A percentile compares a stretch with the other conserved stretches of the same genome.
phyloP scores from a whole-genome alignment of 371 early-diverging fungal genomes.

The Haplosporangium sp. region DNA sequence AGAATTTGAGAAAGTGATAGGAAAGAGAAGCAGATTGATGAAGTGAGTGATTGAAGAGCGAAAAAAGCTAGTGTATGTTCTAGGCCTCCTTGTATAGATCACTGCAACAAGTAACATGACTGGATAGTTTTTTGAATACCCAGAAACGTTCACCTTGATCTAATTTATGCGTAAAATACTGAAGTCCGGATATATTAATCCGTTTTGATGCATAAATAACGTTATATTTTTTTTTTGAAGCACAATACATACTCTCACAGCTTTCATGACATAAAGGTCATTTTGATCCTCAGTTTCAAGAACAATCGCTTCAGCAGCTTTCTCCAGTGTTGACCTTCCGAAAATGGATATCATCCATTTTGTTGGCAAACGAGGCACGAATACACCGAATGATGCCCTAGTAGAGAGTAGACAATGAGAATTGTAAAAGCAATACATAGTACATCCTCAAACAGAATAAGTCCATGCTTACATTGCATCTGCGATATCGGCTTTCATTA shows the following conservation, averaged over 20 bases:
- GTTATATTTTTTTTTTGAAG: background rate
- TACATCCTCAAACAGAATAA: slow-evolving; percentile 12
- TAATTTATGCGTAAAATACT: background rate
- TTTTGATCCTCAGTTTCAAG: slow-evolving; percentile 23
- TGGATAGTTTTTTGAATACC: too few relatives aligned
- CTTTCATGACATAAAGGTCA: slow-evolving; percentile 21
- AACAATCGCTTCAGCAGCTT: slow-evolving; percentile 6
- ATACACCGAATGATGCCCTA: slow-evolving; percentile 28
- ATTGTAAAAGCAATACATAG: slow-evolving; percentile 12
- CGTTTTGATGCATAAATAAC: slow-evolving; percentile 1
- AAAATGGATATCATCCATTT: slow-evolving; percentile 27
- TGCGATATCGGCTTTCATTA: slow-evolving; percentile 24
- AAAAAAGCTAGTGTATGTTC: too few relatives aligned
- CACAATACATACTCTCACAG: slow-evolving; percentile 20
- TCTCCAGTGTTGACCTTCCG: slow-evolving; percentile 20
- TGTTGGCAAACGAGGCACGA: slow-evolving; percentile 16
- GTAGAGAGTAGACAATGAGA: slow-evolving; percentile 15
- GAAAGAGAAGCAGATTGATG: background rate
- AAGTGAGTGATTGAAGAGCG: background rate
- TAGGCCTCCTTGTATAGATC: too few relatives aligned
- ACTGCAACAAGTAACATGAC: too few relatives aligned
- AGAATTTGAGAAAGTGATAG: too few relatives aligned
- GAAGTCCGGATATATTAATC: background rate
- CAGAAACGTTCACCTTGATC: too few relatives aligned
- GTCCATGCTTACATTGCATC: slow-evolving; percentile 30